phyloP scores from a whole-genome alignment of 1,139 yeast species.

The Sugiyamaella pinicola region DNA sequence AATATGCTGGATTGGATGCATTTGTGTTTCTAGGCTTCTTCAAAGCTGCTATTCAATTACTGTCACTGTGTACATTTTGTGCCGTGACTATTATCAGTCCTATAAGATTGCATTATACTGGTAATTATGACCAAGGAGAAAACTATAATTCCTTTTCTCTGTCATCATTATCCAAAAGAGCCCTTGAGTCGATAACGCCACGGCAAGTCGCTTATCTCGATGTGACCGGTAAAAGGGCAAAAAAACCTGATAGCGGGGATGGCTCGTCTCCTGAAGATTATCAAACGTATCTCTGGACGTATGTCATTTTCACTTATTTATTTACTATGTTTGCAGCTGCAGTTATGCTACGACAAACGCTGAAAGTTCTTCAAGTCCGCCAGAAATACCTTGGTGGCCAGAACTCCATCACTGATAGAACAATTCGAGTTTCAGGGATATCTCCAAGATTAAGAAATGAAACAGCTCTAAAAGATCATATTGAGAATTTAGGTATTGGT shows the following conservation, averaged over 20 bases:
- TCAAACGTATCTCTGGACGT: conserved; percentile 62
- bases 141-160: conserved; percentile 28
- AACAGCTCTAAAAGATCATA: conserved; percentile 65
- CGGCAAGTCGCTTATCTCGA: conserved; percentile 13
- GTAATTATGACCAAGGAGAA: conserved; percentile 60
- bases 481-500: conserved; percentile 78
- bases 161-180: conserved; percentile 23
- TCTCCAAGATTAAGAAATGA: conserved; percentile 79
- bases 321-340: conserved; percentile 72
- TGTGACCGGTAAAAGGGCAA: conserved; percentile 4
- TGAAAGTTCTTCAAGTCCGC: conserved; percentile 69
- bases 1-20: conserved; percentile 93
- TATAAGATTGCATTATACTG: conserved; percentile 68
- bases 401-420: conserved; percentile 88
- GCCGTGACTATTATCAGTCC: conserved; percentile 75
- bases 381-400: conserved; percentile 86
- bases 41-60: conserved; percentile 68
- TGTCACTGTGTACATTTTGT: conserved; percentile 59
- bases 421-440: conserved; percentile 87
- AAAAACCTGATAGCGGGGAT: conserved; percentile 30
- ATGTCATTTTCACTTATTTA: conserved; percentile 81
- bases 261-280: conserved; percentile 37
- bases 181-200: conserved; percentile 30
- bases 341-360: conserved; percentile 67
- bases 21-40: conserved; percentile 82